Conservation (phyloP, 73 alveolate species). For the Paramecium octaurelia region DNA sequence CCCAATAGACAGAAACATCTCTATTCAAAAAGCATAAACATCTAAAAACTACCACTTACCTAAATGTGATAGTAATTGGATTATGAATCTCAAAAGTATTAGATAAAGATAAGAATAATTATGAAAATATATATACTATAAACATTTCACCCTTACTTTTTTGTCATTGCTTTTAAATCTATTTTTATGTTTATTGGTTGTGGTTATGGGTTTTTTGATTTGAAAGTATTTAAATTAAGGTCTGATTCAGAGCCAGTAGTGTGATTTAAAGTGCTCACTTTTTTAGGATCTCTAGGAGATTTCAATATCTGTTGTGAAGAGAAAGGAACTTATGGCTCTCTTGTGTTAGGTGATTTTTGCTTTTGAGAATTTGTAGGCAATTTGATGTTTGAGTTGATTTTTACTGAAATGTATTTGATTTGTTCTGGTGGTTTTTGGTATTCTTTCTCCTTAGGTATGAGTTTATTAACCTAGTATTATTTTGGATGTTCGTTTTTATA, state of each 20-base stretch:
- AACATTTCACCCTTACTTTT: neutral
- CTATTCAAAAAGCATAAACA: neutral
- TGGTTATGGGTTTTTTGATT: neutral
- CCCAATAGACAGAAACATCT: neutral
- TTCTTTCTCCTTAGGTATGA: neutral
- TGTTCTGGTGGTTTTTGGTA: neutral
- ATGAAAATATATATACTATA: neutral
- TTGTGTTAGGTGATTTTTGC: neutral
- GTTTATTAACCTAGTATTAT: neutral
- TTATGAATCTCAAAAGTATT: neutral
- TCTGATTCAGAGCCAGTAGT: neutral
- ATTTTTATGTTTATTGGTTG: neutral
- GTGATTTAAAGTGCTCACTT: neutral
- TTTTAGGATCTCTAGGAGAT: neutral
- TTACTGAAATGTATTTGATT: neutral
- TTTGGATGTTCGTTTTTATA: neutral
- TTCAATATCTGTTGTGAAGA: neutral
- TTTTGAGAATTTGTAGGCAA: neutral
- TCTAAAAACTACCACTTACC: neutral
- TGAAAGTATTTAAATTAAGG: neutral
- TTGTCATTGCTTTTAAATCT: neutral
- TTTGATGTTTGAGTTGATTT: neutral
- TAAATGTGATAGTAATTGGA: conserved; percentile 28
- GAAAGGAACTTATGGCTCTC: neutral
- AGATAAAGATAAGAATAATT: neutral